These are phyloP conservation scores for Fusarium sororula DNA, from an alignment of 2,329 filamentous ascomycete genomes.

Conservation along the genomic window DNA sequence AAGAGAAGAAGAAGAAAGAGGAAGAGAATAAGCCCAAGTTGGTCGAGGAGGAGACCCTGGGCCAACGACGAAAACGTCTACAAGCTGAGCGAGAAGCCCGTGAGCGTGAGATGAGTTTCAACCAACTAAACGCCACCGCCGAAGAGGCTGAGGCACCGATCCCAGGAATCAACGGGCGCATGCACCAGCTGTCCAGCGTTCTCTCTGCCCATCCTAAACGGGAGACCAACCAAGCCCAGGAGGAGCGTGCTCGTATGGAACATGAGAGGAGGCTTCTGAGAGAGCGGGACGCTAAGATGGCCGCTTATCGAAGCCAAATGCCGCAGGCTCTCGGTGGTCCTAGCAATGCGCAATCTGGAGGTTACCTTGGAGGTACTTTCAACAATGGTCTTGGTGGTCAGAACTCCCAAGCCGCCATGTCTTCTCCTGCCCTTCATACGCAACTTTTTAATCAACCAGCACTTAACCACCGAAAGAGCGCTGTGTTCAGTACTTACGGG, in stretches of 20 bases:
- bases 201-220: constrained; percentile 55
- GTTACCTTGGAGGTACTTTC: constrained; percentile 62
- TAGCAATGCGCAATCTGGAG: constrained; percentile 51
- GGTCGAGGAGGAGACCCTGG: constrained; percentile 77
- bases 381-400: constrained; percentile 61
- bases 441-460: constrained; percentile 36
- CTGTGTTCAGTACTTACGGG: constrained; percentile 45
- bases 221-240: constrained; percentile 52
- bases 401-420: constrained; percentile 39
- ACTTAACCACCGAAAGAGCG: constrained; percentile 44
- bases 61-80: constrained; percentile 77
- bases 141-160: constrained; percentile 3
- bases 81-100: constrained; percentile 75
- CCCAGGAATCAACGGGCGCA: constrained; percentile 43
- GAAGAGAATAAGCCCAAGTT: constrained; percentile 47
- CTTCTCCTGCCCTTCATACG: constrained; percentile 40
- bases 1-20: constrained; percentile 52
- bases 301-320: constrained; percentile 60
- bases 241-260: constrained; percentile 53
- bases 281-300: constrained; percentile 60
- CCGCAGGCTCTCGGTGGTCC: constrained; percentile 51
- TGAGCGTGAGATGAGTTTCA: constrained; percentile 61
- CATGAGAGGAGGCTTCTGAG: constrained; percentile 52
- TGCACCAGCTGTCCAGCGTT: constrained; percentile 68
- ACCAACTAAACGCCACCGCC: constrained; percentile 36